Evolutionary conservation across 2,329 filamentous ascomycete genomes (phyloP).

Genomic region (Trichoderma asperellum): DNA sequence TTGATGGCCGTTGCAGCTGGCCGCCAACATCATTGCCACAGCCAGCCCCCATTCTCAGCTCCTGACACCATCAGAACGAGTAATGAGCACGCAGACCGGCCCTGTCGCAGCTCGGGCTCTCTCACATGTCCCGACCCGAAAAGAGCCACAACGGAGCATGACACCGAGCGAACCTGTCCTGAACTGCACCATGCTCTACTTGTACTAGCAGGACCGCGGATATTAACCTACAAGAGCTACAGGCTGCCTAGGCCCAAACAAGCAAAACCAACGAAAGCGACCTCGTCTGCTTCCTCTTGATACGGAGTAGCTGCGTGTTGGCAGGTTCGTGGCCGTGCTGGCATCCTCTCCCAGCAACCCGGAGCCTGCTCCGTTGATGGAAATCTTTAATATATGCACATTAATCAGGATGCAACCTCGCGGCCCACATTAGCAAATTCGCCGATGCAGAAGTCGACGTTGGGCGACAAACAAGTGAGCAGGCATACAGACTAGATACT

Average conservation of each 20-base stretch:
- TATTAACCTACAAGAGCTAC: slow-evolving; percentile 13
- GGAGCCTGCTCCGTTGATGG: slow-evolving; percentile 11
- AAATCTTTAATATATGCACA: slow-evolving; percentile 12
- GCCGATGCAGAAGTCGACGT: neutral
- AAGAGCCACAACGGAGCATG: neutral
- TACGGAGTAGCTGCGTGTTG: neutral
- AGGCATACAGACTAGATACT: neutral
- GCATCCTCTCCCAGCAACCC: neutral
- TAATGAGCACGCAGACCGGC: neutral
- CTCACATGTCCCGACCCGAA: neutral
- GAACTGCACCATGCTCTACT: neutral
- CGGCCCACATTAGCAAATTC: slow-evolving; percentile 23
- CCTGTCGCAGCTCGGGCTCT: neutral
- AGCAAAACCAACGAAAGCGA: slow-evolving; percentile 13
- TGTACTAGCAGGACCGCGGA: slow-evolving; percentile 16
- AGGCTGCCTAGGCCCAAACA: slow-evolving; percentile 14
- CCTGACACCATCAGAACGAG: neutral
- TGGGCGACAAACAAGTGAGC: slow-evolving; percentile 10
- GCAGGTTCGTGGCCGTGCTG: neutral
- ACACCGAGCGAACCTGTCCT: neutral
- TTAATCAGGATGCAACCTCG: slow-evolving; percentile 6
- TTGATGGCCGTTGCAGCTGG: neutral
- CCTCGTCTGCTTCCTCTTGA: neutral
- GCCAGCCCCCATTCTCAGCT: neutral
- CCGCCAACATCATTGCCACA: neutral